Evolutionary conservation across 257 asterid species (phyloP), one percentile per base, ranked within the genome.

Genomic region (Primulina tabacum): DNA sequence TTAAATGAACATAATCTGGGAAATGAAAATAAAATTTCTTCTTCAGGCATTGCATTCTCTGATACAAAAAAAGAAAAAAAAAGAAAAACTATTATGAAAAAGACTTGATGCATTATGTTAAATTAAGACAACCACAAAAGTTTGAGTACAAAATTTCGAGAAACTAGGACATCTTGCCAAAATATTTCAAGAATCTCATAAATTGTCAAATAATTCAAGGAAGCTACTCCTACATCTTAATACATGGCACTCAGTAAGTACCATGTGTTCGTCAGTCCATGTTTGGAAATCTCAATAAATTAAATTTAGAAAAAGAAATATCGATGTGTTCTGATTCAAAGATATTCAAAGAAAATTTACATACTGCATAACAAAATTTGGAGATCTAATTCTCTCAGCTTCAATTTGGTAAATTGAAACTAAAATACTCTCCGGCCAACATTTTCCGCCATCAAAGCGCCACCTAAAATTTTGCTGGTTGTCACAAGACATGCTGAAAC

Each of bases 41-140:
- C 92, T 93, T 93, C 80, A 93, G 90, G 91, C 86, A 82, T 71
- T 89, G 99, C 92, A 87, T 88, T 83, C 97, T 86, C 99, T 92
- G 93, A 67, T 74, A 62, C 26, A 0, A 21, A 21, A 21, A 21
- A 21, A 21, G 70, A 11, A 71, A 70, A 52, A 71, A 18, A 55
- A 70, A 21, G 59, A 70, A 69, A 60, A 35, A 65, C 57, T 52
- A 52, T 73, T 67, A 71, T 64, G 53, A 35, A 53, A 53, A 55
- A 52, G 62, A 63, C 62, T 69, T 60, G 38, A 33, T 5, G 58
- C 30, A 65, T 14, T 10, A 64, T 67, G 53, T 60, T 60, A 55
- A 62, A 6, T 34, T 30, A 5, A 12, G 50, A 33, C 56, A 47
- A 62, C 50, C 26, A 24, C 26, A 24, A 24, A 24, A 24, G 26